Evolutionary conservation across 345 rosid species (phyloP).

Genomic region (Limnanthes douglasii): DNA sequence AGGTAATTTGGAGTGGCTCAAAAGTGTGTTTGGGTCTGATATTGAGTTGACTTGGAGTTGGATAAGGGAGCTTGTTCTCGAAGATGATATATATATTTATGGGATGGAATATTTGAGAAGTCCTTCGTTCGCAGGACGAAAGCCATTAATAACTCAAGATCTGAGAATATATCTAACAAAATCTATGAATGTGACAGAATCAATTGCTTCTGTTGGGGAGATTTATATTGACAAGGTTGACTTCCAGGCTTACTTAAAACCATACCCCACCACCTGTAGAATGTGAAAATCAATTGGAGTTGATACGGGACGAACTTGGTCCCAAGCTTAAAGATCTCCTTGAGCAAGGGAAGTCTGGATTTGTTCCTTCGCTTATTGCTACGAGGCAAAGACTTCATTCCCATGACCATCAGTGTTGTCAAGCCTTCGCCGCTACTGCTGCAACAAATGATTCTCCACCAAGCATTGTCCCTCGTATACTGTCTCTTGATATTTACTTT

Average conservation of each 20-base stretch:
- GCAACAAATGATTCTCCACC: constrained; percentile 36
- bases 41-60: constrained; percentile 74
- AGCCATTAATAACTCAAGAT: constrained; percentile 27
- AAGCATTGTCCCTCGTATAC: constrained; percentile 46
- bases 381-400: constrained; percentile 57
- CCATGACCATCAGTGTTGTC: constrained; percentile 63
- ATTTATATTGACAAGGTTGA: constrained; percentile 23
- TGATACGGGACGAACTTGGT: constrained; percentile 75
- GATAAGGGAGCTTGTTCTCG: constrained; percentile 49
- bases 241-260: constrained; percentile 43
- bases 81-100: constrained; percentile 56
- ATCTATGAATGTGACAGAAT: constrained; percentile 20
- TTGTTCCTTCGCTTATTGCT: constrained; percentile 67
- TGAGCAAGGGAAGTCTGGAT: constrained; percentile 77
- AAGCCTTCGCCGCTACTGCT: constrained; percentile 59
- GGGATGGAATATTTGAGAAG: constrained; percentile 77
- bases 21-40: constrained; percentile 60
- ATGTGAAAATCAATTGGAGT: too few species aligned
- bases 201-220: constrained; percentile 18
- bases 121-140: constrained; percentile 63
- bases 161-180: constrained; percentile 26
- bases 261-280: too few species aligned
- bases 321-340: constrained; percentile 62
- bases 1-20: constrained; percentile 71
- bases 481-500: constrained; percentile 78